phyloP scores from a whole-genome alignment of 2,329 filamentous ascomycete species.

The Trichoderma sp. region DNA sequence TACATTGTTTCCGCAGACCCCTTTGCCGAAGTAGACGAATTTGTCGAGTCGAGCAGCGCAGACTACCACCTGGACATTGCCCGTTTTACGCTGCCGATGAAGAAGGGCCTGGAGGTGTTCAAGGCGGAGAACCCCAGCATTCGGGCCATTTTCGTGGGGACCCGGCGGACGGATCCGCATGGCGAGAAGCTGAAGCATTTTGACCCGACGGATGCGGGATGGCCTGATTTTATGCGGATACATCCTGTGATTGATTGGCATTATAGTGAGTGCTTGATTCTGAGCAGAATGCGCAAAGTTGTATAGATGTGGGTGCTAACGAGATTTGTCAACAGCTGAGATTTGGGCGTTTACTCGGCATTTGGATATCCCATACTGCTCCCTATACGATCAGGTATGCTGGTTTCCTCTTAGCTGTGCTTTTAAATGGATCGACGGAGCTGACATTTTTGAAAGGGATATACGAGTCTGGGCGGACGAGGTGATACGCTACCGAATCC shows the following conservation, averaged over 20 bases:
- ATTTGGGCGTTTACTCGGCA: conserved; percentile 91
- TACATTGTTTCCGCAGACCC: conserved; percentile 86
- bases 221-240: conserved; percentile 89
- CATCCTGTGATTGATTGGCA: conserved; percentile 98
- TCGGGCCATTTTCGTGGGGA: conserved; percentile 59
- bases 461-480: conserved; percentile 87
- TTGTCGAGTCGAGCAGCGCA: conserved; percentile 65
- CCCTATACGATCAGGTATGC: conserved; percentile 67
- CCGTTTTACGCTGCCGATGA: conserved; percentile 77
- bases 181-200: conserved; percentile 76
- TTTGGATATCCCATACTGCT: conserved; percentile 78
- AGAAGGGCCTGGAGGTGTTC: conserved; percentile 75
- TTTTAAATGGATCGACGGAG: neutral
- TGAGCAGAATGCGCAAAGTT: neutral
- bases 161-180: conserved; percentile 87
- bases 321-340: conserved; percentile 47
- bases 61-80: conserved; percentile 73
- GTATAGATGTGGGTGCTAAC: neutral
- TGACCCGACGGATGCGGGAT: conserved; percentile 81
- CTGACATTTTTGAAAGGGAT: conserved; percentile 51
- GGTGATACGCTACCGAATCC: conserved; percentile 90
- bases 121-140: conserved; percentile 62
- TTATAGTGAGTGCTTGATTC: conserved; percentile 47
- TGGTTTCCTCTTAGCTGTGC: neutral
- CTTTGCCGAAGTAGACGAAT: conserved; percentile 81